Conservation (phyloP, 352 stramenopile genomes). For the Pythium phragmiticola region DNA sequence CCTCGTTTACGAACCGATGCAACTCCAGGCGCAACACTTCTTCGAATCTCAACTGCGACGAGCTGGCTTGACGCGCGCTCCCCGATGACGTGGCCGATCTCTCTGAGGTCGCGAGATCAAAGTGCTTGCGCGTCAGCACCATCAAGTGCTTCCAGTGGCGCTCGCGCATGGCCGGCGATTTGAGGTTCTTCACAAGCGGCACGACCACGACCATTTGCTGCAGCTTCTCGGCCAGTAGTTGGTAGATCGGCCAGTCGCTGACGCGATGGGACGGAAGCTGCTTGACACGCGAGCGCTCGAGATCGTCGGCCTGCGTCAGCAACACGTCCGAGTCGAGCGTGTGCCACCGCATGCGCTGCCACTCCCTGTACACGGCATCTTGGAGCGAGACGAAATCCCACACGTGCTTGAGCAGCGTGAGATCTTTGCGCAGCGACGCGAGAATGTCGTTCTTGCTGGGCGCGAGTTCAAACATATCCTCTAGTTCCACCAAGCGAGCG, state of each 20-base stretch:
- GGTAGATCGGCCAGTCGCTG: slow-evolving; percentile 91
- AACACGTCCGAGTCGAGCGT: slow-evolving; percentile 89
- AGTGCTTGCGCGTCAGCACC: slow-evolving; percentile 86
- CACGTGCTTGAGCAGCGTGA: slow-evolving; percentile 89
- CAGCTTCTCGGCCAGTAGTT: slow-evolving; percentile 87
- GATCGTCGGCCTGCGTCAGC: slow-evolving; percentile 88
- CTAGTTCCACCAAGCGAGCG: slow-evolving; percentile 83
- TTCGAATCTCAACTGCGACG: slow-evolving; percentile 75
- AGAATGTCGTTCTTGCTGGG: slow-evolving; percentile 83
- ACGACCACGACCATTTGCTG: slow-evolving; percentile 92
- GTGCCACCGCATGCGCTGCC: slow-evolving; percentile 87
- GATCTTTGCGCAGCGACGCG: slow-evolving; percentile 74
- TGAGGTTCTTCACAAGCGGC: slow-evolving; percentile 87
- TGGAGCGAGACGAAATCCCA: slow-evolving; percentile 94
- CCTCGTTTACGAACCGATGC: slow-evolving; percentile 90
- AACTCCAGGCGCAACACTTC: slow-evolving; percentile 93
- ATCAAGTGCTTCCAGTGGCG: slow-evolving; percentile 89
- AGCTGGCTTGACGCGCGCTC: not conserved
- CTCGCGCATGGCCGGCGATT: slow-evolving; percentile 85
- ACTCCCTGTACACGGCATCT: slow-evolving; percentile 70
- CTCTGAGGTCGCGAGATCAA: slow-evolving; percentile 43
- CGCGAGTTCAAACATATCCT: slow-evolving; percentile 95
- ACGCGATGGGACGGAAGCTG: slow-evolving; percentile 44
- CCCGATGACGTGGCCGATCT: not conserved
- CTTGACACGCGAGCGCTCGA: slow-evolving; percentile 51